Conservation (phyloP, 371 early-diverging fungal genomes). For the Lichtheimia corymbifera region DNA sequence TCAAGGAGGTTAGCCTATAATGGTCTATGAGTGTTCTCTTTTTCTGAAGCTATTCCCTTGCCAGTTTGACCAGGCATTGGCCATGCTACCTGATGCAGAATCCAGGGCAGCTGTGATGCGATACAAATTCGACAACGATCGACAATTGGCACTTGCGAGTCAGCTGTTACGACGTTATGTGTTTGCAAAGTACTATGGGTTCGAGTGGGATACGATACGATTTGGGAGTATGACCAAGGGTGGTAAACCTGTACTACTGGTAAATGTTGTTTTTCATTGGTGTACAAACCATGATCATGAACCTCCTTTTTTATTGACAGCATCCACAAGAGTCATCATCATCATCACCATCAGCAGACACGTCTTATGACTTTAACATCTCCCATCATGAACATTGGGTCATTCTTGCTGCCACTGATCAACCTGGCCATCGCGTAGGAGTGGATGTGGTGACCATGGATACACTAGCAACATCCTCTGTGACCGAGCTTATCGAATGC, state of each 20-base stretch:
- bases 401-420: slow-evolving; percentile 38
- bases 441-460: slow-evolving; percentile 53
- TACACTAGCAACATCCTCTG: slow-evolving; percentile 20
- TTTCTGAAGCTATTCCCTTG: background rate
- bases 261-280: too few relatives aligned
- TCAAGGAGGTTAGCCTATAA: background rate
- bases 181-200: slow-evolving; percentile 22
- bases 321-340: slow-evolving; percentile 1
- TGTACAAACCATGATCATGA: background rate
- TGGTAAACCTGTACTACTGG: slow-evolving; percentile 12
- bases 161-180: slow-evolving; percentile 36
- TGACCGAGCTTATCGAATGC: slow-evolving; percentile 31
- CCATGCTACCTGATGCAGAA: slow-evolving; percentile 19
- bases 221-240: slow-evolving; percentile 4
- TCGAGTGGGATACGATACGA: background rate
- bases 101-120: slow-evolving; percentile 31
- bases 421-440: slow-evolving; percentile 37
- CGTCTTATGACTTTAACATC: slow-evolving; percentile 47
- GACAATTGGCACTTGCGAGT: slow-evolving; percentile 33
- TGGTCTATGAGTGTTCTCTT: too few relatives aligned
- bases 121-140: slow-evolving; percentile 35
- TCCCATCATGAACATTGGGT: slow-evolving; percentile 73
- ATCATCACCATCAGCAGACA: background rate
- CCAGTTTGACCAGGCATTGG: slow-evolving; percentile 33
- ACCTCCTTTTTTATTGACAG: background rate